Evolutionary conservation across 345 rosid species (phyloP), one percentile per base, ranked within the genome.

Genomic region (Gynandropsis gynandra): DNA sequence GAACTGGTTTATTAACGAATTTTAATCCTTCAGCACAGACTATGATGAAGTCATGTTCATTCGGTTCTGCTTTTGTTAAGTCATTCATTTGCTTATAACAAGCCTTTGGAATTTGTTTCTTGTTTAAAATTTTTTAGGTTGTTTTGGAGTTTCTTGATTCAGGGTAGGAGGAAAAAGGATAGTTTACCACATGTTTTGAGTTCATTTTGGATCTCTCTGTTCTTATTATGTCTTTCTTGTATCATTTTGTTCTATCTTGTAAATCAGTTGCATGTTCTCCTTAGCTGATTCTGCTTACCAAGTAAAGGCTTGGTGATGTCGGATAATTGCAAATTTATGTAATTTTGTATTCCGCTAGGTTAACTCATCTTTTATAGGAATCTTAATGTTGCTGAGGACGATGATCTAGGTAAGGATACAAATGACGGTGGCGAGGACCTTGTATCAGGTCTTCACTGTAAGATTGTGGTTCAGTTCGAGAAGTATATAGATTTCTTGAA

Each of bases 381-480:
- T 71, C 80, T 90, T 66, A 72, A 67, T 73, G 89, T 90, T 72
- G 75, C 87, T 43, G 95, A 87, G 67, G 98, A 90, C 43, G 74
- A 77, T 64, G 80, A 72, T 73, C 67, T 70, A 35, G 78, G 76
- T 68, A 72, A 73, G 46, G 80, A 72, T 48, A 67, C 58, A 16
- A 80, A 77, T 9, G 83, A 65, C 54, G 81, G 68, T 35, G 66
- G 42, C 42, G 72, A 62, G 27, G 67, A 66, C 70, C 51, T 90
- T 17, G 78, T 79, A 63, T 73, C 95, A 38, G 95, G 95, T 64
- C 98, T 90, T 27, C 74, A 87, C 35, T 84, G 96, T 76, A 90
- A 84, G 67, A 79, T 87, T 49, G 84, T 90, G 50, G 92, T 82
- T 67, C 96, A 82, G 69, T 87, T 90, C 43, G 96, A 90, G 77